These are phyloP conservation scores for Aureobasidium vineae DNA, from an alignment of 2,329 filamentous ascomycete species.

Conservation along the genomic window DNA sequence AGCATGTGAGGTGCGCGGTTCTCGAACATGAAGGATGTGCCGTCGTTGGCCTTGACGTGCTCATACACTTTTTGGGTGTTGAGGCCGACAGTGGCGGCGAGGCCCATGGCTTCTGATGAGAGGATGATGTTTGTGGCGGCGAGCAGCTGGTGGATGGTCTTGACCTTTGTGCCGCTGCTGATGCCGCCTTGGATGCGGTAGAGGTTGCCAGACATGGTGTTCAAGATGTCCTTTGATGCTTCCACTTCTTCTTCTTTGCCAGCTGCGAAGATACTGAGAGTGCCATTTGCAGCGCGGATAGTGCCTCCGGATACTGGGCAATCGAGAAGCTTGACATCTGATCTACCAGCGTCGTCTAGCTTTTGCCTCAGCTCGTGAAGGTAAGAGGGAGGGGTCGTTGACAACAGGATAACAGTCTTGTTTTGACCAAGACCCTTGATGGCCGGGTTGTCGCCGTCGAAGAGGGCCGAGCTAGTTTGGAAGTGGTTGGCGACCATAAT, in stretches of 20 bases:
- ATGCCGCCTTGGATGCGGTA: constrained; percentile 54
- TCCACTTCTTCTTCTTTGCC: constrained; percentile 55
- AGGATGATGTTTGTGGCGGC: constrained; percentile 59
- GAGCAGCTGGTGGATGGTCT: constrained; percentile 59
- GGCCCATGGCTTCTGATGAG: constrained; percentile 57
- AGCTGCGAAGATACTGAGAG: constrained; percentile 72
- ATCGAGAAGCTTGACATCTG: constrained; percentile 67
- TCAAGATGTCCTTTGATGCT: constrained; percentile 58
- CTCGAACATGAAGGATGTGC: constrained; percentile 56
- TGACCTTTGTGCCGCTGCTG: constrained; percentile 56
- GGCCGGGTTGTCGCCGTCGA: constrained; percentile 57
- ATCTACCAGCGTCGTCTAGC: constrained; percentile 55
- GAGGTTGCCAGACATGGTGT: constrained; percentile 66
- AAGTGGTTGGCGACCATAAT: constrained; percentile 74
- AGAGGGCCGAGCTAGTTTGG: constrained; percentile 65
- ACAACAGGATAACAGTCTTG: constrained; percentile 64
- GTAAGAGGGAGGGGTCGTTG: constrained; percentile 67
- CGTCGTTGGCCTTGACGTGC: constrained; percentile 45
- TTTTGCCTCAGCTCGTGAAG: constrained; percentile 59
- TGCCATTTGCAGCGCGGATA: constrained; percentile 66
- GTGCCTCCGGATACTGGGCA: constrained; percentile 71
- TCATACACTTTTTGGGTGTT: constrained; percentile 53
- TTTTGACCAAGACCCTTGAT: constrained; percentile 54
- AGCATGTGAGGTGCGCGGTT: constrained; percentile 56
- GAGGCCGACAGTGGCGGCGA: constrained; percentile 54